phyloP scores from a whole-genome alignment of 176 grass and related monocot genomes.

The Oryza meridionalis region DNA sequence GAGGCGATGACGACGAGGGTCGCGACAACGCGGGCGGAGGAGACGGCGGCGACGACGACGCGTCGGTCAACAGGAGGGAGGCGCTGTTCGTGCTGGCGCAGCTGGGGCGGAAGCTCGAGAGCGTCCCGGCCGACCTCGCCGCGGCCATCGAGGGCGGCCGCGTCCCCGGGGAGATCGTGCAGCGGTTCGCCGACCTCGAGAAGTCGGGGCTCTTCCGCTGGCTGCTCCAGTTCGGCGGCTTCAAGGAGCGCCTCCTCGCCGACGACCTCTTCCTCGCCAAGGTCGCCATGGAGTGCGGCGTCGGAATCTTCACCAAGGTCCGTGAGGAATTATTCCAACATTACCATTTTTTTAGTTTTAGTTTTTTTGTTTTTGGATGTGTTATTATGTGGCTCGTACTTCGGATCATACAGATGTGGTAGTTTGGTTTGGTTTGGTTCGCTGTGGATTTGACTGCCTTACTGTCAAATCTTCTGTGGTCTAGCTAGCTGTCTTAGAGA shows the following conservation, averaged over 20 bases:
- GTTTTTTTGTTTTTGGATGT: not conserved
- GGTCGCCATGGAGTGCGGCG: constrained; percentile 90
- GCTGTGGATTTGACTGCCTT: constrained; percentile 19
- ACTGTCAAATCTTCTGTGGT: constrained; percentile 32
- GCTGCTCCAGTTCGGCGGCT: constrained; percentile 90
- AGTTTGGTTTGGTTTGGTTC: constrained; percentile 32
- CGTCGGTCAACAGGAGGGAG: constrained; percentile 49
- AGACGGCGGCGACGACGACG: constrained; percentile 37
- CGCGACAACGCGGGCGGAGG: not conserved
- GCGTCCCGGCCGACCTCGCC: constrained; percentile 75
- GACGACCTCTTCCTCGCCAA: constrained; percentile 98
- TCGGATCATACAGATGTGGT: constrained; percentile 32
- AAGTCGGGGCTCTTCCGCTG: constrained; percentile 70
- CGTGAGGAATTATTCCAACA: not conserved
- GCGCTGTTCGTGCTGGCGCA: constrained; percentile 79
- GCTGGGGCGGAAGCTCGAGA: constrained; percentile 80
- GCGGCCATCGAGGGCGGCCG: constrained; percentile 70
- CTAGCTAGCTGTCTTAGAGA: not conserved
- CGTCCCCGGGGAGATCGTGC: constrained; percentile 71
- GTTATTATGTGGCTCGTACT: constrained; percentile 30
- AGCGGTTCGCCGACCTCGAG: constrained; percentile 73
- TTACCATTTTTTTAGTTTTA: not conserved
- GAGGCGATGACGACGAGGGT: not conserved
- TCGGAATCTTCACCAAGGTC: constrained; percentile 97
- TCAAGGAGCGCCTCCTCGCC: constrained; percentile 95